Evolutionary conservation across 139 green algal genomes (phyloP), one percentile per base, ranked within the genome.

Genomic region (Gonium pectorale): DNA sequence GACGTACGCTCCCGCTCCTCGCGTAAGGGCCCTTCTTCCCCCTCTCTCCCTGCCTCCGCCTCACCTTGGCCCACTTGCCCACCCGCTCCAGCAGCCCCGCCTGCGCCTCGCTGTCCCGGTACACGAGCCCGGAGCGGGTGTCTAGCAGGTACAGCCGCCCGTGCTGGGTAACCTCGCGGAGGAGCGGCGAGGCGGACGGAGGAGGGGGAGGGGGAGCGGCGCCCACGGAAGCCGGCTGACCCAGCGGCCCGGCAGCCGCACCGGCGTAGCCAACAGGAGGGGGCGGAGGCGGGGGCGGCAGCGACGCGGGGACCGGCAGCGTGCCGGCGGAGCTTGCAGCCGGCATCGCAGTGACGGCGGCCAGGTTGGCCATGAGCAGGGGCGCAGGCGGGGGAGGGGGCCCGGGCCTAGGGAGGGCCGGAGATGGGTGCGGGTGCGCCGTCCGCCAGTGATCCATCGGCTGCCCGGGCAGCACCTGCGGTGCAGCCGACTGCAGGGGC

Each of bases 81-180:
- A 89, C 86, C 0, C 60, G 80, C 79, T 90, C 86, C n/a, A 84
- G 79, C 33, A 72, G 64, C 17, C 49, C 63, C 60, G 54, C 64
- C 52, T 66, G 38, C 26, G 62, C 59, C n/a, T n/a, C 26, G 40
- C 56, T 81, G 54, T 87, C 80, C 24, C 81, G 81, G 72, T 82
- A 90, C 63, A 90, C 73, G 40, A 69, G 44, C 40, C 54, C 44
- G 27, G 31, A 71, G 5, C 33, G 52, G 31, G 49, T 66, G 67
- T 90, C 86, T 59, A 90, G 43, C 33, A 90, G 26, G 64, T 84
- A 90, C 33, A 74, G 66, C 41, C 80, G 80, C 26, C 80, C 80
- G 6, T 82, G 54, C 5, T 37, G 37, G 56, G 54, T 31, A 24
- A 90, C 66, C 73, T 90, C 86, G n/a, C 85, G 86, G 24, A 88